Evolutionary conservation across 495 filamentous ascomycete genomes (phyloP), one percentile per base, ranked within the genome.

Genomic region (Daldinia childiae): DNA sequence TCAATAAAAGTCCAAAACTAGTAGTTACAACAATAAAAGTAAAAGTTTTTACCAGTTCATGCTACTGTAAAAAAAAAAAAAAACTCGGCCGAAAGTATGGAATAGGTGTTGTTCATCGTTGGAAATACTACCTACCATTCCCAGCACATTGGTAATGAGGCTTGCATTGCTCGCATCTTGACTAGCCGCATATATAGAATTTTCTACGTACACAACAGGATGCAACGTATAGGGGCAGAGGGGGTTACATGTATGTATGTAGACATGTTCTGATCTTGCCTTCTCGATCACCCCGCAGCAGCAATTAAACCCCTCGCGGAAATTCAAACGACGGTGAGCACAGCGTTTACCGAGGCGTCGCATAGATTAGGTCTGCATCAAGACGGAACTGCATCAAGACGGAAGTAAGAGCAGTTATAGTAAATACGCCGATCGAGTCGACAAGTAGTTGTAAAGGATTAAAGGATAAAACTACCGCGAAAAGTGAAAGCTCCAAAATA

Each of bases 131-230:
- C 65, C 52, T 48, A 17, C 36, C 48, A 29, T 56, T 62, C 27
- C 58, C 65, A 51, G 41, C 9, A 45, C 34, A 19, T 38, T 55
- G 65, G 58, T 68, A 62, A 57, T 45, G 19, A 38, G 29, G 11
- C 17, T n/a, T 39, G 17, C 32, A 24, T 48, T 8, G 17, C n/a
- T 24, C 8, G 17, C 19, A 21, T 24, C 39, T 41, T 24, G 24
- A 11, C 43, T 24, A 48, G 34, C 34, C 5, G 34, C 34, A 36
- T 36, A 36, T 12, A 36, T 36, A 5, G 34, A 36, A 36, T 36
- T 14, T 36, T 5, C 34, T 36, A 36, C 43, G 3, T 24, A 19
- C 43, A 24, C 32, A 24, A 38, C 56, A 38, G 19, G 19, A 38
- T 32, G 30, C 8, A 24, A 38, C 14, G 6, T 58, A 38, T 38